Evolutionary conservation across 768 basidiomycete species (phyloP), one percentile per base, ranked within the genome.

Genomic region (Podaxis sp.): DNA sequence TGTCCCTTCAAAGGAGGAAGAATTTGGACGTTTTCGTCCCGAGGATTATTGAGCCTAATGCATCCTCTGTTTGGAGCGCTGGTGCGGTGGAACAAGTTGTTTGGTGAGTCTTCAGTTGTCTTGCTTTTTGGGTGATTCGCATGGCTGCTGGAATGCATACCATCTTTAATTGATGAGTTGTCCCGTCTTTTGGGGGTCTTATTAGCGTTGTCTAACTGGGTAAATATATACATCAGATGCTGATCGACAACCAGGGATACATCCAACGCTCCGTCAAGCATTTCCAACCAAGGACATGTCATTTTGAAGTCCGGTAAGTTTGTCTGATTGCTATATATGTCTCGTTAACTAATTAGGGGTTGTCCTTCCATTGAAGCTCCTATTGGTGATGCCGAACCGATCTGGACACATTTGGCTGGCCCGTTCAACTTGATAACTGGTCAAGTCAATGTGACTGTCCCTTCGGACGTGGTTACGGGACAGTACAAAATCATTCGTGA

Each of bases 401-500:
- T 50, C 13, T 24, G 27, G 11, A 43, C n/a, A 7, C 54, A 55
- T 11, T 49, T 62, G 33, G 61, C 61, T 27, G 61, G 61, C 11
- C 61, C 61, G 38, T 82, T 82, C 68, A 63, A 69, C 57, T 73
- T 82, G 38, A 71, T 71, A 5, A 64, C 41, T 33, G 81, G 80
- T 38, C 64, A 55, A 25, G 71, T 77, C 4, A 66, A 68, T 24
- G 66, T 83, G 59, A 73, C 65, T 9, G 76, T 81, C 4, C 81
- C 81, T 2, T 56, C 68, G 4, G 47, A 56, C 38, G 74, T 80
- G 1, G 41, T 65, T 7, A 61, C 72, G 3, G 73, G 75, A 19
- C 63, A 75, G 55, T 77, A 79, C 68, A 71, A 70, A 47, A 71
- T 83, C 61, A 79, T 79, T 56, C 70, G 81, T 84, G 64, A 75